phyloP scores from a whole-genome alignment of 495 filamentous ascomycete species.

The Xylaria scruposa region DNA sequence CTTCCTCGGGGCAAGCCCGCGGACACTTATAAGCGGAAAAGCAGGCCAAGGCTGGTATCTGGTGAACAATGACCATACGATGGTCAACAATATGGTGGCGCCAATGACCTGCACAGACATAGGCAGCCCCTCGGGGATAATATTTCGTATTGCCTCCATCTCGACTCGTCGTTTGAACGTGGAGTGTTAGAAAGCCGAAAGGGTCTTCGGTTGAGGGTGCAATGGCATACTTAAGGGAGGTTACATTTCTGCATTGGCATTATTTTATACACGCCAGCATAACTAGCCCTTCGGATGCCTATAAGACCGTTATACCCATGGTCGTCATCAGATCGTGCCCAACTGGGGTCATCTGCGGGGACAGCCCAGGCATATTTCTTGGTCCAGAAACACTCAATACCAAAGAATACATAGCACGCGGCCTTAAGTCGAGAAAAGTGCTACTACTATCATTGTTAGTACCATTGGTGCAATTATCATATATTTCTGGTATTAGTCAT shows the following conservation, averaged over 20 bases:
- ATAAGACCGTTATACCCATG: slow-evolving; percentile 10
- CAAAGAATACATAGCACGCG: not conserved
- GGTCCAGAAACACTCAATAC: not conserved
- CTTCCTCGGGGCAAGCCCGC: slow-evolving; percentile 35
- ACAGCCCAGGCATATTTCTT: not conserved
- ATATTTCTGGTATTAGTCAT: not conserved
- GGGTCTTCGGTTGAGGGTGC: not conserved
- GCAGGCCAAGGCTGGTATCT: slow-evolving; percentile 34
- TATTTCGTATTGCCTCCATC: slow-evolving; percentile 36
- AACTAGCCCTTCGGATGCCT: slow-evolving; percentile 6
- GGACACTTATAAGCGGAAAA: slow-evolving; percentile 37
- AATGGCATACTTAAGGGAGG: not conserved
- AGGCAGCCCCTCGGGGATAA: slow-evolving; percentile 37
- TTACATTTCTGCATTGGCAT: not conserved
- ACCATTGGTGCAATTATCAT: too few species aligned
- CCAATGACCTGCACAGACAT: slow-evolving; percentile 36
- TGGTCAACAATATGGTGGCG: slow-evolving; percentile 32
- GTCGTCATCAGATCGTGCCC: slow-evolving; percentile 13
- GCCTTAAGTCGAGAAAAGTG: not conserved
- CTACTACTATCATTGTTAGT: not conserved
- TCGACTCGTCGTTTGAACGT: not conserved
- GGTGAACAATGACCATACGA: slow-evolving; percentile 36
- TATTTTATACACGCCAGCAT: slow-evolving; percentile 19
- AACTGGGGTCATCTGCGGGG: slow-evolving; percentile 7
- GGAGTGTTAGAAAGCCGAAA: not conserved